A percentile compares a stretch with the other conserved stretches of the same genome.
Conservation (phyloP, 2,329 filamentous ascomycete species). For the Elsinoe necatrix region DNA sequence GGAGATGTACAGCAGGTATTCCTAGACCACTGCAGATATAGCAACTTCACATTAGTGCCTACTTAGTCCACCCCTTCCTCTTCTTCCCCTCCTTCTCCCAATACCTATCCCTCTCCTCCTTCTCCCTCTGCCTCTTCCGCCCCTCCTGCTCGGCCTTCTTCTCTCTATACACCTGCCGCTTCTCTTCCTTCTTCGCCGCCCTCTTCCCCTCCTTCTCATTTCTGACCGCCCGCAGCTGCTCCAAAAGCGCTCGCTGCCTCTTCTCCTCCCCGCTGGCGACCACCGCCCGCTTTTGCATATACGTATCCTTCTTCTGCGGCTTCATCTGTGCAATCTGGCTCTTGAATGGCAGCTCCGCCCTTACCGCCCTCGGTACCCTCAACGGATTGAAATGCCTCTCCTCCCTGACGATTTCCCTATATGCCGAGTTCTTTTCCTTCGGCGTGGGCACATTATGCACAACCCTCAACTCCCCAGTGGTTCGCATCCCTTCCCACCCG, state of each 20-base stretch:
- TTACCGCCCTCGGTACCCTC: constrained; percentile 67
- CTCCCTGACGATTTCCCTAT: constrained; percentile 54
- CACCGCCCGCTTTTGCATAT: constrained; percentile 94
- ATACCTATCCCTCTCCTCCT: constrained; percentile 83
- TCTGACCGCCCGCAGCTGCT: constrained; percentile 81
- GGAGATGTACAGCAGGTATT: no score
- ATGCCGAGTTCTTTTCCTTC: constrained; percentile 72
- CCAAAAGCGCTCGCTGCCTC: constrained; percentile 78
- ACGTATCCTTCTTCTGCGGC: constrained; percentile 71
- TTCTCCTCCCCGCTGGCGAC: constrained; percentile 74
- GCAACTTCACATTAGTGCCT: constrained; percentile 17
- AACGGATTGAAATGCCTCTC: constrained; percentile 51
- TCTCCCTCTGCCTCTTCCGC: constrained; percentile 79
- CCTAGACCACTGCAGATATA: no score
- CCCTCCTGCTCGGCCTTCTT: constrained; percentile 75
- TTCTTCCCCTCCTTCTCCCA: constrained; percentile 88
- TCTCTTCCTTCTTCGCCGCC: constrained; percentile 77
- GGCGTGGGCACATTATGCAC: constrained; percentile 69
- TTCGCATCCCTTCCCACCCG: constrained; percentile 80
- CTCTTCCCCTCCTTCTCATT: constrained; percentile 87
- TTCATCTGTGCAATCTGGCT: constrained; percentile 79
- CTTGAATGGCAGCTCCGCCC: constrained; percentile 81
- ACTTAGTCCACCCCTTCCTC: constrained; percentile 50
- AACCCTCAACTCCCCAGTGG: constrained; percentile 83
- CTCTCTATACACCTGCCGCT: constrained; percentile 68